A percentile compares a stretch with the other conserved stretches of the same genome.
phyloP scores from a whole-genome alignment of 176 grass and related monocot genomes.

The Zea mays region Zm-B73-REFERENCE-NAM-5.0 NC_050098.1:192426001-192426500 shows the following conservation, averaged over 20 bases:
- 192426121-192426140: no score
- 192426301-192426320: constrained; percentile 66
- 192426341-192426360: constrained; percentile 47
- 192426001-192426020: no score
- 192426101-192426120: no score
- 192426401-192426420: constrained; percentile 88
- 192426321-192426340: constrained; percentile 47
- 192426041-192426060: no score
- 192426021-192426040: no score
- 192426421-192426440: constrained; percentile 51
- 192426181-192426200: constrained; percentile 70
- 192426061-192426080: no score
- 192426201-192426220: constrained; percentile 40
- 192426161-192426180: constrained; percentile 71
- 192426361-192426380: constrained; percentile 17
- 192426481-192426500: background rate
- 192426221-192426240: constrained; percentile 23
- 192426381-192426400: constrained; percentile 37
- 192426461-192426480: constrained; percentile 32
- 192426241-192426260: constrained; percentile 42
- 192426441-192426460: constrained; percentile 23
- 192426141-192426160: no score
- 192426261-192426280: constrained; percentile 59
- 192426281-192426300: constrained; percentile 65
- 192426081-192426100: no score